Percentiles rank a stretch among this genome's conserved stretches.
Conservation (phyloP, 1,284 basidiomycete genomes). For the Irpex sp. region DNA sequence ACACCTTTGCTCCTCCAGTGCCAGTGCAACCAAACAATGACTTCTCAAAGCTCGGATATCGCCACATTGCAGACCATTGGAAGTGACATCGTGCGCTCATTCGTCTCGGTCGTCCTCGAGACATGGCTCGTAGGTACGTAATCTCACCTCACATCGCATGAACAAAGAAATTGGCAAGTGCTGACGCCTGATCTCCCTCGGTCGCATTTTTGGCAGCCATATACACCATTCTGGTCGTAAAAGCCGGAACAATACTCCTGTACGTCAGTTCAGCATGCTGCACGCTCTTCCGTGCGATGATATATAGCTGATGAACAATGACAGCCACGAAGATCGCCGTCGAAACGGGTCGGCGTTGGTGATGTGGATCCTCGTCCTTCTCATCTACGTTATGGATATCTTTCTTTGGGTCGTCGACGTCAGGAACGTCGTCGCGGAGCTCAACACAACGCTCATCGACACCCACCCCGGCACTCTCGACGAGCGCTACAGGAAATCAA, state of each 20-base stretch:
- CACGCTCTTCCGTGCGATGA: too few relatives aligned
- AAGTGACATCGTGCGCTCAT: constrained; percentile 8
- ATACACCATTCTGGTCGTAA: background rate
- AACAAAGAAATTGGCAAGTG: background rate
- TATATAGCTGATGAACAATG: background rate
- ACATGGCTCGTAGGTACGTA: constrained; percentile 8
- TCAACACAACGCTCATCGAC: constrained; percentile 7
- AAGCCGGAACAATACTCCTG: background rate
- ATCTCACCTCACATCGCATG: background rate
- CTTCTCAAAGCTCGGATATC: background rate
- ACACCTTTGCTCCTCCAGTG: too few relatives aligned
- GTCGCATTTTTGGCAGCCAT: background rate
- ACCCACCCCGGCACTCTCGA: constrained; percentile 3
- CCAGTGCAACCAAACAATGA: too few relatives aligned
- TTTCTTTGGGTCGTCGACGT: constrained; percentile 16
- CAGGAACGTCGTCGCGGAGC: constrained; percentile 10
- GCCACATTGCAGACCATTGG: constrained; percentile 8
- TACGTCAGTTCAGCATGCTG: background rate
- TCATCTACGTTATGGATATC: constrained; percentile 12
- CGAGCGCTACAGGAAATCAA: constrained; percentile 5
- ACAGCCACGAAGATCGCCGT: background rate
- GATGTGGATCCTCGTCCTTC: constrained; percentile 8
- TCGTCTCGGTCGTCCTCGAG: constrained; percentile 11
- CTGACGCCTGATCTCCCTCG: background rate
- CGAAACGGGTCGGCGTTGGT: constrained; percentile 1